Conservation (phyloP, 805 yeast species). For the Ogataea pignaliae region DNA sequence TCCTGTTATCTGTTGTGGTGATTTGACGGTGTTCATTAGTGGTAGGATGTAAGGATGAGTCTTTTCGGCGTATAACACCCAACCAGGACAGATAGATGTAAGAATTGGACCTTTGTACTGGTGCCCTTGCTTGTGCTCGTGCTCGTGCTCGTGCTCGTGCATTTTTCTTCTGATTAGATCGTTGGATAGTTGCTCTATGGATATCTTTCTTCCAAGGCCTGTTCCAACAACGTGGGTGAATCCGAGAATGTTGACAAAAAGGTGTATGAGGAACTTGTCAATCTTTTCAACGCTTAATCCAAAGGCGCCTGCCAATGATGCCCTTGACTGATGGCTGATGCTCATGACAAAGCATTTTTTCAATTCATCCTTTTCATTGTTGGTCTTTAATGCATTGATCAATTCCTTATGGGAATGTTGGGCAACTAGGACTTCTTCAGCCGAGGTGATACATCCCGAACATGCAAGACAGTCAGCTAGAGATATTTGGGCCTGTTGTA, state of each 20-base stretch:
- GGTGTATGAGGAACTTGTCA: constrained; percentile 56
- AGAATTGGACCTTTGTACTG: constrained; percentile 46
- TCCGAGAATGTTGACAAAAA: constrained; percentile 59
- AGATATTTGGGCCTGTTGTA: constrained; percentile 82
- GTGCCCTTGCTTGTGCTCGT: too few relatives aligned
- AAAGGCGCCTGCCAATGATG: constrained; percentile 72
- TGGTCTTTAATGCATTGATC: constrained; percentile 46
- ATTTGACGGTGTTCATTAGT: constrained; percentile 65
- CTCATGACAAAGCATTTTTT: constrained; percentile 61
- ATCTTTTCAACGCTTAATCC: constrained; percentile 45
- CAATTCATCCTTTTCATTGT: constrained; percentile 9
- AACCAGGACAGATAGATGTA: constrained; percentile 88
- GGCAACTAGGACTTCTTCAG: constrained; percentile 91
- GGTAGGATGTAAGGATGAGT: constrained; percentile 85
- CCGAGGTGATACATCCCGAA: constrained; percentile 94
- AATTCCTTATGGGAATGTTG: constrained; percentile 86
- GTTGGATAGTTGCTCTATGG: constrained; percentile 46
- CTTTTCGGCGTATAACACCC: constrained; percentile 93
- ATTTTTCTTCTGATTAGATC: constrained; percentile 29
- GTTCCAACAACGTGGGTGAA: constrained; percentile 78
- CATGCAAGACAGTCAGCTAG: constrained; percentile 94
- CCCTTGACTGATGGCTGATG: constrained; percentile 80
- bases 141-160: too few relatives aligned
- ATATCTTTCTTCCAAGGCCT: constrained; percentile 70
- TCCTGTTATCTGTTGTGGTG: constrained; percentile 95